Percentiles rank a stretch among this genome's conserved stretches.
Conservation (phyloP, 1,139 yeast species). For the Petasospora rhodanensis region DNA sequence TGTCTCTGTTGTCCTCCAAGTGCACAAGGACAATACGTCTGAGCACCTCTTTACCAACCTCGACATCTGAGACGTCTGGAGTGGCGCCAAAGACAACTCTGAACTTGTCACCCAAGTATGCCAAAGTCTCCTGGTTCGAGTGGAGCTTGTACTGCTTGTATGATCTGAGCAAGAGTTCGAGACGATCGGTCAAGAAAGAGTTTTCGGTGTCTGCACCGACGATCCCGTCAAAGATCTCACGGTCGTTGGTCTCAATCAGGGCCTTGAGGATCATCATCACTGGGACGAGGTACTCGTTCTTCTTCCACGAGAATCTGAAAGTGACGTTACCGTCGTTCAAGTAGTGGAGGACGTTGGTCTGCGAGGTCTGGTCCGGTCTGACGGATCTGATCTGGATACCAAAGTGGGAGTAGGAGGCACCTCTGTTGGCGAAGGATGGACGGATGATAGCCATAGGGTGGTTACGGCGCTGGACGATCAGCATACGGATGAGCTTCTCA, state of each 20-base stretch:
- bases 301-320: slow-evolving; percentile 94
- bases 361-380: slow-evolving; percentile 96
- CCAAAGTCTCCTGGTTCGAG: slow-evolving; percentile 82
- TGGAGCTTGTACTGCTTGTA: slow-evolving; percentile 77
- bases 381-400: slow-evolving; percentile 95
- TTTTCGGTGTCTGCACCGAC: slow-evolving; percentile 84
- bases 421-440: slow-evolving; percentile 92
- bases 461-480: slow-evolving; percentile 95
- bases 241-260: slow-evolving; percentile 81
- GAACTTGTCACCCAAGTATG: slow-evolving; percentile 93
- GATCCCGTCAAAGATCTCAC: slow-evolving; percentile 93
- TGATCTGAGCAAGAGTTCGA: slow-evolving; percentile 84
- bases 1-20: slow-evolving; percentile 65
- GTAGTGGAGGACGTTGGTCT: slow-evolving; percentile 93
- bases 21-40: slow-evolving; percentile 87
- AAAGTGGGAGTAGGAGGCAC: slow-evolving; percentile 78
- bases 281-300: slow-evolving; percentile 91
- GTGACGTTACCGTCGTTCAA: slow-evolving; percentile 95
- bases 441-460: slow-evolving; percentile 98
- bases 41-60: slow-evolving; percentile 84
- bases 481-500: slow-evolving; percentile 93
- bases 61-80: slow-evolving; percentile 81
- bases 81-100: slow-evolving; percentile 89
- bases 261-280: slow-evolving; percentile 92
- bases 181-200: slow-evolving; percentile 96